Percentiles rank a stretch among this genome's conserved stretches.
These are phyloP conservation scores for Exophiala alcalophila DNA, from an alignment of 2,329 filamentous ascomycete genomes.

Conservation along the genomic window DNA sequence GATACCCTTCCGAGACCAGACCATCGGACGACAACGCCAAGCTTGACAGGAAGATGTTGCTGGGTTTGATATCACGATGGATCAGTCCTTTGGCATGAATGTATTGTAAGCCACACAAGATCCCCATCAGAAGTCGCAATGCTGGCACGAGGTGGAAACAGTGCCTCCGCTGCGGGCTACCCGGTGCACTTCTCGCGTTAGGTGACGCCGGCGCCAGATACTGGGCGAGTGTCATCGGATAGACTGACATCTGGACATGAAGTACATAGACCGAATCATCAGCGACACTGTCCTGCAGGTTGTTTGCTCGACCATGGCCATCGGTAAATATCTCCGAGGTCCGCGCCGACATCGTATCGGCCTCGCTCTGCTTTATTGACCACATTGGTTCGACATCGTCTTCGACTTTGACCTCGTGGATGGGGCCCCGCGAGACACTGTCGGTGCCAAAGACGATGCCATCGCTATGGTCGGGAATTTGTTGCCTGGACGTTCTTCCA, in stretches of 20 bases:
- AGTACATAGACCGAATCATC: slow-evolving; percentile 38
- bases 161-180: slow-evolving; percentile 43
- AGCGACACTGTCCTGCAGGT: slow-evolving; percentile 32
- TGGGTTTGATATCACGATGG: slow-evolving; percentile 66
- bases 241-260: slow-evolving; percentile 67
- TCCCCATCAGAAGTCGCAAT: slow-evolving; percentile 55
- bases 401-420: slow-evolving; percentile 5
- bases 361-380: slow-evolving; percentile 10
- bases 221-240: slow-evolving; percentile 60
- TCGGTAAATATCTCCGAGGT: slow-evolving; percentile 28
- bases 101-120: slow-evolving; percentile 63
- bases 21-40: slow-evolving; percentile 36
- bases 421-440: slow-evolving; percentile 9
- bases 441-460: slow-evolving; percentile 27
- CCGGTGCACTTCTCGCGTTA: slow-evolving; percentile 16
- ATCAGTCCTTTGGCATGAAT: slow-evolving; percentile 60
- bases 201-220: slow-evolving; percentile 50
- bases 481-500: no score
- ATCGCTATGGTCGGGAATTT: slow-evolving; percentile 10
- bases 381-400: not conserved
- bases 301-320: slow-evolving; percentile 15
- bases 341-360: slow-evolving; percentile 14
- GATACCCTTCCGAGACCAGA: slow-evolving; percentile 47
- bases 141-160: slow-evolving; percentile 62
- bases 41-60: slow-evolving; percentile 64